Conservation (phyloP, 352 stramenopile species). For the Achlya hypogyna region DNA sequence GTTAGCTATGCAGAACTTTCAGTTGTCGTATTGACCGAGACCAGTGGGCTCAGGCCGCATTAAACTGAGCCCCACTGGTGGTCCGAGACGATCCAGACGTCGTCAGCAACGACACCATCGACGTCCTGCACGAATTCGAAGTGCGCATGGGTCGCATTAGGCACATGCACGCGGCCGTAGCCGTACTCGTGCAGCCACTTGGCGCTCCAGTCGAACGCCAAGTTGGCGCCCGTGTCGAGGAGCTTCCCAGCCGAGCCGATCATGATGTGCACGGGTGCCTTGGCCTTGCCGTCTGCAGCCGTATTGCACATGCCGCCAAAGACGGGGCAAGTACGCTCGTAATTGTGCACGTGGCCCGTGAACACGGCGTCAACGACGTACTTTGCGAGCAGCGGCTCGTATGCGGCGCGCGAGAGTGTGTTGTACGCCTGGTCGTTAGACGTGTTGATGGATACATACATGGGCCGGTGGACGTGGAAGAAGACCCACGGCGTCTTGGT, state of each 20-base stretch:
- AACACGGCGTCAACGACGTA: slow-evolving; percentile 55
- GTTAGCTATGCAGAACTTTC: too few species aligned
- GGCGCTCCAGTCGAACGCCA: slow-evolving; percentile 24
- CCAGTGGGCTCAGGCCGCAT: too few species aligned
- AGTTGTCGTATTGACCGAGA: too few species aligned
- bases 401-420: slow-evolving; percentile 24
- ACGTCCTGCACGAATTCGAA: slow-evolving; percentile 39
- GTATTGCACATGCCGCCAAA: slow-evolving; percentile 30
- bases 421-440: slow-evolving; percentile 30
- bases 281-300: slow-evolving; percentile 27
- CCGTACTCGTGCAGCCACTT: slow-evolving; percentile 31
- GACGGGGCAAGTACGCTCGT: slow-evolving; percentile 51
- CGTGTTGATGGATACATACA: slow-evolving; percentile 46
- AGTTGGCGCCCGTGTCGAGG: slow-evolving; percentile 29
- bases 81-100: slow-evolving; percentile 29
- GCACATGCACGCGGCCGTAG: slow-evolving; percentile 46
- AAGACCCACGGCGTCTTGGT: slow-evolving; percentile 50
- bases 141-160: slow-evolving; percentile 41
- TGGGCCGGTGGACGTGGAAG: slow-evolving; percentile 45
- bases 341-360: slow-evolving; percentile 48
- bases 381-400: slow-evolving; percentile 38
- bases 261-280: slow-evolving; percentile 42
- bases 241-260: slow-evolving; percentile 37
- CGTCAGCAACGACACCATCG: slow-evolving; percentile 27
- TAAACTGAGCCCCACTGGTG: slow-evolving; percentile 26